phyloP scores from a whole-genome alignment of 306 rosid species.

The Astragalus membranaceus region DNA sequence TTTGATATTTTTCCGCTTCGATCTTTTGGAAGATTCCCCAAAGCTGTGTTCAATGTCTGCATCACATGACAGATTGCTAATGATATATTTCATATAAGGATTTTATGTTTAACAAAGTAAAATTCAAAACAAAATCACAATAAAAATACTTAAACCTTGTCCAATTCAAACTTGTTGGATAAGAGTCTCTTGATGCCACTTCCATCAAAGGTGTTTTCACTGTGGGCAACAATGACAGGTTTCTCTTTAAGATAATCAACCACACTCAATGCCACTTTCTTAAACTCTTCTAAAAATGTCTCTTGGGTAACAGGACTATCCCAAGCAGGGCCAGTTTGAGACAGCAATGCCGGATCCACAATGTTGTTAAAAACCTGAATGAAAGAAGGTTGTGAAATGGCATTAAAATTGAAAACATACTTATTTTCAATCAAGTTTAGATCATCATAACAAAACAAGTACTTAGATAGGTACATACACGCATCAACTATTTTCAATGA shows the following conservation, averaged over 20 bases:
- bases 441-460: background rate
- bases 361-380: constrained; percentile 51
- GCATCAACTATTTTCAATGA: background rate
- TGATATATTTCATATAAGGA: background rate
- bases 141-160: constrained; percentile 50
- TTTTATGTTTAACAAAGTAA: background rate
- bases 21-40: constrained; percentile 64
- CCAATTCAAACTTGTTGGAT: constrained; percentile 86
- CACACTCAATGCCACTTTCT: constrained; percentile 45
- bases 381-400: background rate
- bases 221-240: constrained; percentile 67
- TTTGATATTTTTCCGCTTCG: constrained; percentile 62
- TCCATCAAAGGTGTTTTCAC: constrained; percentile 90
- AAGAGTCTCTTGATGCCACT: constrained; percentile 60
- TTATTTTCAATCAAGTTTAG: background rate
- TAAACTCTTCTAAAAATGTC: constrained; percentile 64
- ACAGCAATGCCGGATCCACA: constrained; percentile 62
- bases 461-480: too few relatives aligned
- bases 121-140: background rate
- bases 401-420: background rate
- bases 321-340: constrained; percentile 38
- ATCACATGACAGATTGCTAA: background rate
- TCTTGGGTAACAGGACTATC: constrained; percentile 49
- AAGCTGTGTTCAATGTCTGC: constrained; percentile 62
- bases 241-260: constrained; percentile 24